A percentile compares a stretch with the other conserved stretches of the same genome.
phyloP scores from a whole-genome alignment of 352 stramenopile species.

The Phytopythium mirpurense region DNA sequence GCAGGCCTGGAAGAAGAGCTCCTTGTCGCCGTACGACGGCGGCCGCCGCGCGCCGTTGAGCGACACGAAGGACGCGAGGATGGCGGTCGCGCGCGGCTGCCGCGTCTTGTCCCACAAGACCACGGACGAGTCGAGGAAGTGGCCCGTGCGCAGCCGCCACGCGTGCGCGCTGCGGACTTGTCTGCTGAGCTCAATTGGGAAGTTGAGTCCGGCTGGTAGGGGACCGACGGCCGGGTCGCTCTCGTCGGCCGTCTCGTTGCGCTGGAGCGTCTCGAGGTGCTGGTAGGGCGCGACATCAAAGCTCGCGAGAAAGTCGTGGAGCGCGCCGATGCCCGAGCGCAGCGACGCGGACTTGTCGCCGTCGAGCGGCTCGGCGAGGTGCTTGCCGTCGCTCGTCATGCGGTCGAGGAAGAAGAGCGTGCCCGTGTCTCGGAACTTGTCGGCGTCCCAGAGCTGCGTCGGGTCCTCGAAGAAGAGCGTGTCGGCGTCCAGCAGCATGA shows the following conservation, averaged over 20 bases:
- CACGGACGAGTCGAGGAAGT: constrained; percentile 47
- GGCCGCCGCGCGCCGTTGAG: constrained; percentile 12
- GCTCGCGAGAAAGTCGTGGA: constrained; percentile 31
- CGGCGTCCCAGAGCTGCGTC: constrained; percentile 41
- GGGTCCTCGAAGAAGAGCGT: constrained; percentile 58
- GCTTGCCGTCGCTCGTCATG: constrained; percentile 29
- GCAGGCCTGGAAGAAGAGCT: constrained; percentile 44
- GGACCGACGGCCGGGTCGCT: constrained; percentile 8
- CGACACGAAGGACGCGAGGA: constrained; percentile 37
- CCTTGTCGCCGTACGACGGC: constrained; percentile 48
- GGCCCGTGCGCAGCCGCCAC: constrained; percentile 29
- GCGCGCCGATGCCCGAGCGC: constrained; percentile 1
- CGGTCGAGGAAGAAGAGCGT: constrained; percentile 71
- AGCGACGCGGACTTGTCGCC: constrained; percentile 1
- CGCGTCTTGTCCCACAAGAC: constrained; percentile 40
- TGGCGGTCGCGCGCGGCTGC: constrained; percentile 34
- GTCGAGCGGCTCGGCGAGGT: constrained; percentile 18
- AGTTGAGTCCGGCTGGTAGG: constrained; percentile 20
- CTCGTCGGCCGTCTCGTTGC: constrained; percentile 21
- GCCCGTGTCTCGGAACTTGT: constrained; percentile 47
- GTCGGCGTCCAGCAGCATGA: constrained; percentile 78
- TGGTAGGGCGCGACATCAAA: constrained; percentile 30
- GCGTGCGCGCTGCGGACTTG: constrained; percentile 23
- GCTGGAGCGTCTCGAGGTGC: not conserved
- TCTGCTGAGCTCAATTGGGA: constrained; percentile 30